A percentile compares a stretch with the other conserved stretches of the same genome.
These are phyloP conservation scores for Myrmaecium sp. DNA, from an alignment of 2,329 filamentous ascomycete genomes.

Conservation along the genomic window DNA sequence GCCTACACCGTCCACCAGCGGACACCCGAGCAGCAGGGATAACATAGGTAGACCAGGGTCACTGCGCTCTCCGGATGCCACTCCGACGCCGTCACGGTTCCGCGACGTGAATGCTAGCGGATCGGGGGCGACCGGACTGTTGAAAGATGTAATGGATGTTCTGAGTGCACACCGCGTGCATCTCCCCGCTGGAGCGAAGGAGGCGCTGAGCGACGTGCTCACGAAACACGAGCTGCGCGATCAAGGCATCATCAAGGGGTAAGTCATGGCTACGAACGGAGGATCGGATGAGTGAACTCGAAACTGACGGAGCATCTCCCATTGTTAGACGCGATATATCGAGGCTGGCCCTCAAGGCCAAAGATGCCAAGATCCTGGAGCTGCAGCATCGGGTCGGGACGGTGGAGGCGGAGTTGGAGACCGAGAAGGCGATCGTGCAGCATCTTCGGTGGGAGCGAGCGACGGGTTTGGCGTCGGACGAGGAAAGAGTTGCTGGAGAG, in stretches of 20 bases:
- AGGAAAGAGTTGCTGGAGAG: not conserved
- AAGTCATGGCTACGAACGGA: too few relatives aligned
- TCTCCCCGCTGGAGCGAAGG: constrained; percentile 7
- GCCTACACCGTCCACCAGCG: not conserved
- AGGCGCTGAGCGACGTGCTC: constrained; percentile 10
- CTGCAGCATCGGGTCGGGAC: constrained; percentile 47
- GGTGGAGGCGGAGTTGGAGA: constrained; percentile 38
- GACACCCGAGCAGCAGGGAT: too few relatives aligned
- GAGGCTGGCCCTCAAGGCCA: constrained; percentile 42
- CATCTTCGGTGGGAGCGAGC: constrained; percentile 17
- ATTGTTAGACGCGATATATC: constrained; percentile 53
- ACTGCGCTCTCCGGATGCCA: constrained; percentile 11
- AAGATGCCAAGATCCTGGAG: constrained; percentile 47
- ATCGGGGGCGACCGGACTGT: constrained; percentile 8
- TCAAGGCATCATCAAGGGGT: constrained; percentile 45
- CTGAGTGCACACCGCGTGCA: constrained; percentile 29
- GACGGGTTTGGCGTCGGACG: constrained; percentile 1
- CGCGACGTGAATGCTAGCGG: constrained; percentile 7
- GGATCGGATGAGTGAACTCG: too few relatives aligned
- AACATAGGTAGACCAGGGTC: too few relatives aligned
- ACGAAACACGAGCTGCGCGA: constrained; percentile 37
- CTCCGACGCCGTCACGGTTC: constrained; percentile 17
- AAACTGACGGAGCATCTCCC: too few relatives aligned
- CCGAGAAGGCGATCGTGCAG: constrained; percentile 30
- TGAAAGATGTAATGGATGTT: constrained; percentile 31